Conservation (phyloP, 176 grass and related monocot species). For the Panicum miliaceum region DNA sequence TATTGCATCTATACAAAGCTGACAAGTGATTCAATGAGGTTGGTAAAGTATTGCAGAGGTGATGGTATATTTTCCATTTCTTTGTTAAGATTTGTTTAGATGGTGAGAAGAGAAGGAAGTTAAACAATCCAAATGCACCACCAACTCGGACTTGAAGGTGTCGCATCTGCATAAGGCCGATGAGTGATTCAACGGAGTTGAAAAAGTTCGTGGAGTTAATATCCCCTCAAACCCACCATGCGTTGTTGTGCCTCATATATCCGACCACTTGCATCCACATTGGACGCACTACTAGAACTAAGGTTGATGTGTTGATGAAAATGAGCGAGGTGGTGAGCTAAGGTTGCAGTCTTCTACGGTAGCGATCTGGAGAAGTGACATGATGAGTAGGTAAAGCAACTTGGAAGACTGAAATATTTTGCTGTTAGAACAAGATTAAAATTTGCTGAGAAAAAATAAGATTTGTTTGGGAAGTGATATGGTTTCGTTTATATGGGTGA, state of each 20-base stretch:
- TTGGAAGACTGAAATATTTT: background rate
- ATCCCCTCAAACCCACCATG: background rate
- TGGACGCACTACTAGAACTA: too few species aligned
- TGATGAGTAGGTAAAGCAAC: background rate
- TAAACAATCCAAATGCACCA: background rate
- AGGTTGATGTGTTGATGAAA: background rate
- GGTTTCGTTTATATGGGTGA: background rate
- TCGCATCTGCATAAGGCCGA: background rate
- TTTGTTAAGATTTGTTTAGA: too few species aligned
- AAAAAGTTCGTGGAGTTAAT: background rate
- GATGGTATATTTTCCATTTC: too few species aligned
- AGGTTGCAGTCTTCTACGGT: background rate
- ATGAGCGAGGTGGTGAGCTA: background rate
- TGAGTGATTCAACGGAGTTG: background rate
- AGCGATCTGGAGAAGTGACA: background rate
- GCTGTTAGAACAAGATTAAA: background rate
- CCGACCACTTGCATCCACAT: too few species aligned
- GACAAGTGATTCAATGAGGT: too few species aligned
- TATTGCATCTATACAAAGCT: too few species aligned
- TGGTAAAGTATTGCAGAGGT: too few species aligned
- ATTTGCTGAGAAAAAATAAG: background rate
- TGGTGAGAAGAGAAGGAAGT: too few species aligned
- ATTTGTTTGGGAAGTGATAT: background rate
- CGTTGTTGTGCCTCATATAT: background rate
- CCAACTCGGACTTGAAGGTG: background rate